phyloP scores from a whole-genome alignment of 2,329 filamentous ascomycete species.

The Botryosphaeria agaves region DNA sequence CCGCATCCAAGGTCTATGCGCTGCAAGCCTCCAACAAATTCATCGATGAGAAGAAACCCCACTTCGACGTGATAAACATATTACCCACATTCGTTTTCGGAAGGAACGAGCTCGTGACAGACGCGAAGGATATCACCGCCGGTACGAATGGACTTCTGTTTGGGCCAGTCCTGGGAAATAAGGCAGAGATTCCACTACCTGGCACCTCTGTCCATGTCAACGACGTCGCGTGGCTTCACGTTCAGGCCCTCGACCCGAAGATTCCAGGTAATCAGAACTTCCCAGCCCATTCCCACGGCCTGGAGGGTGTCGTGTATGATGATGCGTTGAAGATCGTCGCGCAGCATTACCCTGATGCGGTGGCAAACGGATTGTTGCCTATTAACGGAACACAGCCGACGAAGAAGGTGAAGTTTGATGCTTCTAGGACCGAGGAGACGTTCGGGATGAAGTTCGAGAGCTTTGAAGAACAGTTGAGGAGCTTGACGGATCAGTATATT shows the following conservation, averaged over 20 bases:
- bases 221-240: conserved; percentile 14
- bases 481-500: conserved; percentile 5
- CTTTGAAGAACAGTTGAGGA: conserved; percentile 4
- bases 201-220: conserved; percentile 10
- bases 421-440: conserved; percentile 2
- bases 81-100: conserved; percentile 13
- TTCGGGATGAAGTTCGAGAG: conserved; percentile 3
- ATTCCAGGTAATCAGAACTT: conserved; percentile 2
- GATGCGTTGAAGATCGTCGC: neutral
- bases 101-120: conserved; percentile 12
- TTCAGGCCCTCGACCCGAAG: conserved; percentile 9
- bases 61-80: conserved; percentile 14
- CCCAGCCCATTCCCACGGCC: neutral
- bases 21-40: conserved; percentile 9
- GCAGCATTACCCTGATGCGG: conserved; percentile 2
- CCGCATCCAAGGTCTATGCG: conserved; percentile 10
- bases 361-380: conserved; percentile 1
- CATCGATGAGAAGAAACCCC: conserved; percentile 7
- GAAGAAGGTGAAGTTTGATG: conserved; percentile 1
- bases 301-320: conserved; percentile 2
- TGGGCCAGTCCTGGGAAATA: conserved; percentile 6
- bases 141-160: conserved; percentile 10
- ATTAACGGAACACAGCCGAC: conserved; percentile 1
- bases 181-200: conserved; percentile 1
- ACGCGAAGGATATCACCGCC: conserved; percentile 4